These are phyloP conservation scores for Xylaria longipes DNA, from an alignment of 495 filamentous ascomycete genomes.

Conservation along the genomic window DNA sequence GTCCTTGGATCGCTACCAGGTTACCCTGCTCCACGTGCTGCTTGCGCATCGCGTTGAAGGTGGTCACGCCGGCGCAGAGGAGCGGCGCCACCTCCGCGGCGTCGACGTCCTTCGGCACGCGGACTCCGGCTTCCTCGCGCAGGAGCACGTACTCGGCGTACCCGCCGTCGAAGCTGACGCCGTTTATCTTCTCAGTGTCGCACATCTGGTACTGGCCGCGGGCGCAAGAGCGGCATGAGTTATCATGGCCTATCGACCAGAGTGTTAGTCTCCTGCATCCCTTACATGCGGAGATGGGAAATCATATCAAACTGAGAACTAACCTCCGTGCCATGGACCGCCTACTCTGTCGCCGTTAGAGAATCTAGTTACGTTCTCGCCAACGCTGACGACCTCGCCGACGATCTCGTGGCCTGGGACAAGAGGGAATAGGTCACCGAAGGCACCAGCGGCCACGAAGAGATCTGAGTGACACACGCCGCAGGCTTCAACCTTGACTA, in stretches of 20 bases:
- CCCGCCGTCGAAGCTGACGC: conserved; percentile 58
- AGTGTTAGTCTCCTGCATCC: conserved; percentile 12
- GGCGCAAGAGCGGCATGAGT: conserved; percentile 54
- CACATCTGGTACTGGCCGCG: conserved; percentile 64
- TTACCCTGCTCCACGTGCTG: conserved; percentile 63
- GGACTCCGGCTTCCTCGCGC: conserved; percentile 66
- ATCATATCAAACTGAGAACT: conserved; percentile 26
- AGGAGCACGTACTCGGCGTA: conserved; percentile 71
- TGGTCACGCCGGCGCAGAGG: conserved; percentile 74
- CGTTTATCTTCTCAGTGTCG: conserved; percentile 56
- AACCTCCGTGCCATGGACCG: conserved; percentile 63
- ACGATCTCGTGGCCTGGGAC: conserved; percentile 63
- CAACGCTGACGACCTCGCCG: conserved; percentile 58
- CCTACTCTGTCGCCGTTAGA: conserved; percentile 58
- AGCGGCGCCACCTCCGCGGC: conserved; percentile 68
- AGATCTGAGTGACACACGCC: conserved; percentile 61
- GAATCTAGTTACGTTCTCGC: conserved; percentile 51
- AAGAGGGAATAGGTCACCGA: conserved; percentile 56
- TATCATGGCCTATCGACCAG: conserved; percentile 45
- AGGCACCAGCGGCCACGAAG: conserved; percentile 41
- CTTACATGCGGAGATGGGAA: not conserved
- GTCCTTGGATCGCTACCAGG: conserved; percentile 67
- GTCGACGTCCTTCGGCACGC: conserved; percentile 63
- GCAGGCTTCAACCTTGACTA: conserved; percentile 61
- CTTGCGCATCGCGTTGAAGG: conserved; percentile 73